phyloP scores from a whole-genome alignment of 164 flowering plant species.

The Nymphaea thermarum region DNA sequence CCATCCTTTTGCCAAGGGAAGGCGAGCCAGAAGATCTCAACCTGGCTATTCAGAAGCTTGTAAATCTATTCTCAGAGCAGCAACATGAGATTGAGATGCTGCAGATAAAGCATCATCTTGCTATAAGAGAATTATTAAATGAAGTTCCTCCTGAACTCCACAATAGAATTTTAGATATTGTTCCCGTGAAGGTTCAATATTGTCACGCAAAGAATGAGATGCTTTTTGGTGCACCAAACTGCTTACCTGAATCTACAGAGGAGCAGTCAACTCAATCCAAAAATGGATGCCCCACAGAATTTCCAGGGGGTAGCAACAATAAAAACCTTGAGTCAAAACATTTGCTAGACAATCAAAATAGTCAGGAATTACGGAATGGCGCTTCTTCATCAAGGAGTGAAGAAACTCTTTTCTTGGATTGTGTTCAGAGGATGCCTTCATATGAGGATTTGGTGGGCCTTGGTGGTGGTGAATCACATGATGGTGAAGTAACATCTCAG shows the following conservation, averaged over 20 bases:
- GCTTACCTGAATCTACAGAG: slow-evolving; percentile 7
- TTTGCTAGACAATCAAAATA: not conserved
- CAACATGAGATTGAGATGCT: slow-evolving; percentile 53
- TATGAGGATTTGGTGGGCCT: not conserved
- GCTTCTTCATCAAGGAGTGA: not conserved
- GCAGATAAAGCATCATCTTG: slow-evolving; percentile 40
- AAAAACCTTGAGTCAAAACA: not conserved
- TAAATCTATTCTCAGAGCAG: slow-evolving; percentile 40
- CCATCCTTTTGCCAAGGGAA: slow-evolving; percentile 1
- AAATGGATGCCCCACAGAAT: not conserved
- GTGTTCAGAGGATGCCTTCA: not conserved
- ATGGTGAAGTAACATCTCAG: not conserved
- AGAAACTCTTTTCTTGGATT: not conserved
- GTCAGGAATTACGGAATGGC: not conserved
- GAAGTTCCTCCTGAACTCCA: slow-evolving; percentile 38
- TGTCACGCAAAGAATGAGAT: slow-evolving; percentile 6
- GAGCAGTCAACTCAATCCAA: not conserved
- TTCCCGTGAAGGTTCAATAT: slow-evolving; percentile 24
- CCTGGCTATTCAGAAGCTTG: slow-evolving; percentile 32
- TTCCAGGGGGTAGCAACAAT: not conserved
- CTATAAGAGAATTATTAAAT: slow-evolving; percentile 34
- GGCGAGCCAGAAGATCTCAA: slow-evolving; percentile 20
- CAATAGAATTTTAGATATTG: slow-evolving; percentile 18
- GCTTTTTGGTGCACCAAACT: slow-evolving; percentile 7
- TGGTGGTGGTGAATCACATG: not conserved